Conservation (phyloP, 768 basidiomycete species). For the Boletus reticulatus region DNA sequence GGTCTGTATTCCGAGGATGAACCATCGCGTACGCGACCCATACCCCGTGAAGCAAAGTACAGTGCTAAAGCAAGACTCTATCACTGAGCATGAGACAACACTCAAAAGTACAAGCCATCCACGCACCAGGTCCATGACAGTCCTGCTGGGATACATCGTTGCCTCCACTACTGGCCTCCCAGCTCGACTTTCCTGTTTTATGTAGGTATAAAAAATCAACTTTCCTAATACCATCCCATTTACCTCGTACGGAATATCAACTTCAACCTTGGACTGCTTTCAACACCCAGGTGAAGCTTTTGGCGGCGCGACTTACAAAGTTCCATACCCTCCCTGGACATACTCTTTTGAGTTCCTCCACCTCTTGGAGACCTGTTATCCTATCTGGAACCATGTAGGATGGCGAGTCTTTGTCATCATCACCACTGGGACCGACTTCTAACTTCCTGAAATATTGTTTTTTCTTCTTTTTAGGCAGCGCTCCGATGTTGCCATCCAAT, state of each 20-base stretch:
- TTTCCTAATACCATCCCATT: conserved; percentile 7
- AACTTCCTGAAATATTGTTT: conserved; percentile 24
- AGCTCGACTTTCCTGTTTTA: conserved; percentile 60
- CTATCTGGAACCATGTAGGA: conserved; percentile 88
- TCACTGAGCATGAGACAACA: conserved; percentile 1
- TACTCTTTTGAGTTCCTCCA: conserved; percentile 73
- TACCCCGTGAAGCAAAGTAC: conserved; percentile 87
- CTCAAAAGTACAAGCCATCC: not conserved
- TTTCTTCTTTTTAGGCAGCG: conserved; percentile 44
- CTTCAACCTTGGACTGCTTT: conserved; percentile 59
- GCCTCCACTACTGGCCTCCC: conserved; percentile 57
- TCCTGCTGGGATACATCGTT: conserved; percentile 75
- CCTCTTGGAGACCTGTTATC: conserved; percentile 70
- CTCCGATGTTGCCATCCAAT: conserved; percentile 44
- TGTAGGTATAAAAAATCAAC: conserved; percentile 1
- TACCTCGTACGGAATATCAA: conserved; percentile 82
- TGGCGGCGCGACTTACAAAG: conserved; percentile 54
- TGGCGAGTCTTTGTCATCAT: conserved; percentile 11
- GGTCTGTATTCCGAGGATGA: conserved; percentile 34
- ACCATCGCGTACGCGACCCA: conserved; percentile 51
- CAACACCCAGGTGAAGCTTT: not conserved
- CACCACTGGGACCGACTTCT: not conserved
- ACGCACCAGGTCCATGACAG: conserved; percentile 89
- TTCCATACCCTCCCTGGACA: conserved; percentile 86
- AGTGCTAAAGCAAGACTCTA: conserved; percentile 91